Evolutionary conservation across 2,329 filamentous ascomycete genomes (phyloP), one percentile per base, ranked within the genome.

Genomic region (Falciphora oryzae): DNA sequence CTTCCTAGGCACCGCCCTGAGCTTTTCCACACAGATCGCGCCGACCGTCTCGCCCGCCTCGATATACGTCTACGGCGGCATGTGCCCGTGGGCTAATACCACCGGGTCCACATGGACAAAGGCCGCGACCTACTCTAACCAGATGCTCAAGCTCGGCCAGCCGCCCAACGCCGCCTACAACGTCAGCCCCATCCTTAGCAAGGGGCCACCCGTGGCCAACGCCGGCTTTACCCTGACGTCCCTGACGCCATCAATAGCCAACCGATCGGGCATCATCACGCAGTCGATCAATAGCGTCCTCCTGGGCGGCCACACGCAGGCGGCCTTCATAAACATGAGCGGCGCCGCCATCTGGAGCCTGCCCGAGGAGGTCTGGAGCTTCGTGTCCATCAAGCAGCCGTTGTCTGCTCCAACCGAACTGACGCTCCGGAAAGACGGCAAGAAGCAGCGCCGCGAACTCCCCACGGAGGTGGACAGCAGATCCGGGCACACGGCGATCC

Each of bases 311-410:
- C 93, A 97, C 73, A 96, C 93, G 0, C 81, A 86, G 69, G 76
- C 80, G 22, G 93, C 93, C 0, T 97, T 97, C 73, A 89, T 97
- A 77, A 96, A 97, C 74, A 97, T 96, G 89, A 96, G 92, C 65
- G 91, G 92, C 58, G 86, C 94, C 1, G 94, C 93, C 0, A 79
- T 97, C 1, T 97, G 93, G 81, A 93, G 88, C 64, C 80, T 97
- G 8, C 94, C 94, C 0, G 90, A 96, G 71, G 88, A 93, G 72
- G 89, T 85, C 63, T 98, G 94, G 94, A 89, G 86, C 32, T 97
- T 94, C 73, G 79, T 96, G 31, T 80, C 83, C 1, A 85, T 93
- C n/a, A 25, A 53, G 57, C 78, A 83, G 18, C 75, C 79, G 4
- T 25, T 67, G 32, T 63, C 68, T 4, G 69, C 76, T 2, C 83